These are phyloP conservation scores for Nannizzia gypsea DNA, from an alignment of 2,329 filamentous ascomycete genomes.

Conservation along the genomic window DNA sequence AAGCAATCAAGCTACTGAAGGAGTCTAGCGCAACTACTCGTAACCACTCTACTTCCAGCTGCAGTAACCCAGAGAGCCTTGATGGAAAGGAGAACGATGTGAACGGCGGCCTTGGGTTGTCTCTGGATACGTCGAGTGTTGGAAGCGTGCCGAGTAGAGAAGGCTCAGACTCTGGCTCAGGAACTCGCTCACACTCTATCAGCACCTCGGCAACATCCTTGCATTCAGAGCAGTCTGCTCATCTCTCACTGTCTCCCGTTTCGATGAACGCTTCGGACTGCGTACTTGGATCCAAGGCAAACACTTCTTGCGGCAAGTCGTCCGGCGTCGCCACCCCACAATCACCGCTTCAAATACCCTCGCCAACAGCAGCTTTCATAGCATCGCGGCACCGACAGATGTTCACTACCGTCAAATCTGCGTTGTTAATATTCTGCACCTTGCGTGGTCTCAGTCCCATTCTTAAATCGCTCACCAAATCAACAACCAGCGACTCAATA, in stretches of 20 bases:
- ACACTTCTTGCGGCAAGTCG: not conserved
- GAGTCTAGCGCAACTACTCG: not conserved
- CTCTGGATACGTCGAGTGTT: constrained; percentile 28
- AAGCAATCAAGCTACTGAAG: constrained; percentile 14
- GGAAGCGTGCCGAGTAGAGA: constrained; percentile 22
- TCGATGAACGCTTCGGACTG: constrained; percentile 19
- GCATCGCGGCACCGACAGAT: constrained; percentile 50
- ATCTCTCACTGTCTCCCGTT: constrained; percentile 17
- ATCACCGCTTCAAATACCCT: constrained; percentile 20
- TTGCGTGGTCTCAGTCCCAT: constrained; percentile 88
- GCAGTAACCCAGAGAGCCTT: not conserved
- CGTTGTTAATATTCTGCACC: constrained; percentile 82
- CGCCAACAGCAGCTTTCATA: constrained; percentile 24
- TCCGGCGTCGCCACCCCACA: not conserved
- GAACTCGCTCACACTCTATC: constrained; percentile 35
- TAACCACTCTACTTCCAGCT: not conserved
- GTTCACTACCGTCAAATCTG: constrained; percentile 79
- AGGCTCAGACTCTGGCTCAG: constrained; percentile 22
- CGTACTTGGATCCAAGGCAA: constrained; percentile 25
- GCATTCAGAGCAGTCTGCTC: constrained; percentile 32
- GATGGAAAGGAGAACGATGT: constrained; percentile 19
- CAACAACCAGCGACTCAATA: constrained; percentile 86
- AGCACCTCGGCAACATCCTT: constrained; percentile 47
- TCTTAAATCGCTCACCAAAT: constrained; percentile 87
- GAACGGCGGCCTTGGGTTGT: constrained; percentile 34